These are phyloP conservation scores for Camelina laxa DNA, from an alignment of 345 rosid genomes.

Conservation along the genomic window DNA sequence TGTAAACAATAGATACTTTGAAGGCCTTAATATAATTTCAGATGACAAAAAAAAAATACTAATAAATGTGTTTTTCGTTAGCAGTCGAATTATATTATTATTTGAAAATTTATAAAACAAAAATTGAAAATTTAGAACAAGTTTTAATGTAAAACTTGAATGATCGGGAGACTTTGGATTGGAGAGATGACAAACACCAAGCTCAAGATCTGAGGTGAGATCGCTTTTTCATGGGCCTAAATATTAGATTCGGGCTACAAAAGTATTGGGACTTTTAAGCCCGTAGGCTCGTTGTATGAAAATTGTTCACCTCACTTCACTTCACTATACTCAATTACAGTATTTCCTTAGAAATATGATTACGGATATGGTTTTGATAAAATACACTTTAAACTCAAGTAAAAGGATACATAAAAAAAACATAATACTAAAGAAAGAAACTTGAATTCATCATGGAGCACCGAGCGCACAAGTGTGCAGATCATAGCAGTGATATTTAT, in stretches of 20 bases:
- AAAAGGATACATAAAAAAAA: neutral
- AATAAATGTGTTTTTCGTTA: neutral
- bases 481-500: neutral
- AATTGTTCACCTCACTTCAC: neutral
- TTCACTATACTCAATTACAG: too few relatives aligned
- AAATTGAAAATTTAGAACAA: neutral
- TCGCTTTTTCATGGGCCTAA: neutral
- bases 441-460: conserved; percentile 13
- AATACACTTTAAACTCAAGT: neutral
- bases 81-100: neutral
- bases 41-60: too few relatives aligned
- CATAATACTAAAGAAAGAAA: neutral
- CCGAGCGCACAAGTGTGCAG: neutral
- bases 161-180: neutral
- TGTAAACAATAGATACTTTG: too few relatives aligned
- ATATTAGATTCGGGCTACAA: neutral
- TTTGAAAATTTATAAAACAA: too few relatives aligned
- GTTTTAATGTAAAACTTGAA: neutral
- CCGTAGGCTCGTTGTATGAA: neutral
- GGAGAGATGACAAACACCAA: neutral
- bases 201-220: neutral
- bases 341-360: too few relatives aligned
- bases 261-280: neutral
- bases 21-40: too few relatives aligned
- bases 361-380: too few relatives aligned